A percentile compares a stretch with the other conserved stretches of the same genome.
phyloP scores from a whole-genome alignment of 352 stramenopile species.

The Pythium sukuiense region DNA sequence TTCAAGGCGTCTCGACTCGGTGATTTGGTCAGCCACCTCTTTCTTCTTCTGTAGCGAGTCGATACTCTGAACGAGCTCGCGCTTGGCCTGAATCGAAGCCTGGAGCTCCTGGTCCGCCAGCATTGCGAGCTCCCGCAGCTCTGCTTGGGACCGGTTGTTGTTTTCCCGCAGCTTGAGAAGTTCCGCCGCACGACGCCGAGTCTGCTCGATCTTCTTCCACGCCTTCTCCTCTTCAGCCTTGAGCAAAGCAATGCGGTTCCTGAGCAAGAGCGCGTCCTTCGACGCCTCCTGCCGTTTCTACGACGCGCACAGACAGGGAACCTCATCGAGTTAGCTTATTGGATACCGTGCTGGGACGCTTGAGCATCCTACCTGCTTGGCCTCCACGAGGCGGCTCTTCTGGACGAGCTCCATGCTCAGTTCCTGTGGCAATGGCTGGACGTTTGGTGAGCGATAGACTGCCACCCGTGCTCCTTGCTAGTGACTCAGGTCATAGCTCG shows the following conservation, averaged over 20 bases:
- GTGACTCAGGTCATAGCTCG: not conserved
- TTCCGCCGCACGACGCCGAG: constrained; percentile 64
- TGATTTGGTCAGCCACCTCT: constrained; percentile 67
- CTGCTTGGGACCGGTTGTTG: constrained; percentile 59
- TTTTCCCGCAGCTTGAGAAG: constrained; percentile 67
- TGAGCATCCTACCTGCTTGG: constrained; percentile 54
- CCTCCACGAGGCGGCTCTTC: constrained; percentile 76
- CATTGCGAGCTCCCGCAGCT: constrained; percentile 59
- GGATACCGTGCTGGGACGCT: not conserved
- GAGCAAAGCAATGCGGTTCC: constrained; percentile 80
- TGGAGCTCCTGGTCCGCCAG: constrained; percentile 65
- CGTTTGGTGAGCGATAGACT: not conserved
- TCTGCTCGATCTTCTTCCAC: constrained; percentile 88
- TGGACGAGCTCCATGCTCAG: constrained; percentile 30
- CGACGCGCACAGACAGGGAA: not conserved
- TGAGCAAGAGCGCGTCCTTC: constrained; percentile 69
- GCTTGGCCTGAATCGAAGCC: constrained; percentile 67
- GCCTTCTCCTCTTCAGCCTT: constrained; percentile 80
- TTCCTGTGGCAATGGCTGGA: not conserved
- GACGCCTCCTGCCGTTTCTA: constrained; percentile 77
- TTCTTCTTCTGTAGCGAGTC: constrained; percentile 84
- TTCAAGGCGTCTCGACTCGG: constrained; percentile 58
- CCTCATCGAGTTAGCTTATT: not conserved
- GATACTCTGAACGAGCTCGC: constrained; percentile 74
- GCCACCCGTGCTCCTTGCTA: not conserved